phyloP scores from a whole-genome alignment of 108 stramenopile genomes.

The Pelagomonas calceolata region DNA sequence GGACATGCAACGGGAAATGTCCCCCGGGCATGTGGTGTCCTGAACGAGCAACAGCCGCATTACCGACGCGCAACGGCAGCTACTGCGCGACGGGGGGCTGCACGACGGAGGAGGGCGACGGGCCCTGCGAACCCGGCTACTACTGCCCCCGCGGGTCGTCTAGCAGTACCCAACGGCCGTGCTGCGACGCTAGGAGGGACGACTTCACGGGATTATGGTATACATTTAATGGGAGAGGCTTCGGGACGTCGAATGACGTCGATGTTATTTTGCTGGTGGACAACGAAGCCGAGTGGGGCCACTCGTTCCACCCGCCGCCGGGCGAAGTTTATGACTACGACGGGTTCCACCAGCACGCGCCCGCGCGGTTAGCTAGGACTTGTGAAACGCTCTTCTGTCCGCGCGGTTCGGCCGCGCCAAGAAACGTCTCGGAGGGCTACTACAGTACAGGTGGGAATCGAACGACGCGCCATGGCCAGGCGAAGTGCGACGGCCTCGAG shows the following conservation, averaged over 20 bases:
- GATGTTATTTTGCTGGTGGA: too few species aligned
- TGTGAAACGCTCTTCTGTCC: neutral
- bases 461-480: neutral
- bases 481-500: neutral
- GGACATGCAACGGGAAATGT: constrained; percentile 38
- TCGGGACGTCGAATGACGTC: neutral
- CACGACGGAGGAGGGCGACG: constrained; percentile 29
- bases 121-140: constrained; percentile 43
- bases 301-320: neutral
- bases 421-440: neutral
- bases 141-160: constrained; percentile 27
- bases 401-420: neutral
- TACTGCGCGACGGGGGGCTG: neutral
- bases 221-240: too few species aligned
- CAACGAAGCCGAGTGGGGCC: too few species aligned
- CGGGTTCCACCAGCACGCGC: neutral
- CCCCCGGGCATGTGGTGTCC: constrained; percentile 44
- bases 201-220: neutral
- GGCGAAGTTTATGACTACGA: neutral
- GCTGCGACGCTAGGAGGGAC: neutral
- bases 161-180: neutral
- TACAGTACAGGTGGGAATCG: neutral
- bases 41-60: neutral
- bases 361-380: neutral
- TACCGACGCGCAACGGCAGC: neutral